These are phyloP conservation scores for Fusarium begoniae DNA, from an alignment of 2,329 filamentous ascomycete genomes.

Conservation along the genomic window DNA sequence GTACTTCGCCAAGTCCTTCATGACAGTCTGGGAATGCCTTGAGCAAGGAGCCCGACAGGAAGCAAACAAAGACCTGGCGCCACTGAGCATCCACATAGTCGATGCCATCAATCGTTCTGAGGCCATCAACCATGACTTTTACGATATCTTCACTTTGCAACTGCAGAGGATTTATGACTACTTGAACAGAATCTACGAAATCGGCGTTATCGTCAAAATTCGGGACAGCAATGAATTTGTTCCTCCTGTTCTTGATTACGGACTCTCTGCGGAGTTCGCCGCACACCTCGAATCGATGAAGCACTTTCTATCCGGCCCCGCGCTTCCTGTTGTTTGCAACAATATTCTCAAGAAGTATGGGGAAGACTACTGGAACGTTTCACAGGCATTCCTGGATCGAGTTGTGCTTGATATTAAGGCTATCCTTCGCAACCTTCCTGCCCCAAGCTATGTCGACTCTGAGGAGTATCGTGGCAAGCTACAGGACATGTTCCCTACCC, in stretches of 20 bases:
- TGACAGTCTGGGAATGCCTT: conserved; percentile 34
- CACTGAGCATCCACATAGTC: conserved; percentile 33
- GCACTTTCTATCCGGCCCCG: conserved; percentile 41
- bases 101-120: conserved; percentile 34
- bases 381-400: conserved; percentile 39
- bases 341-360: conserved; percentile 31
- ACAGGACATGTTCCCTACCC: conserved; percentile 32
- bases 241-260: conserved; percentile 38
- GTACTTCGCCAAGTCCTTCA: conserved; percentile 34
- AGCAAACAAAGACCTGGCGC: conserved; percentile 40
- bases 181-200: conserved; percentile 42
- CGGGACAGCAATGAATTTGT: conserved; percentile 38
- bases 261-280: conserved; percentile 16
- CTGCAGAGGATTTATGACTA: conserved; percentile 30
- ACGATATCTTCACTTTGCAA: conserved; percentile 34
- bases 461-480: conserved; percentile 38
- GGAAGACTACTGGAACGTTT: conserved; percentile 20
- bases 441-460: conserved; percentile 44
- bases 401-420: conserved; percentile 46
- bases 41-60: conserved; percentile 22
- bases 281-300: conserved; percentile 34
- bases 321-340: conserved; percentile 40
- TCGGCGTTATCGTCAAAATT: conserved; percentile 41
- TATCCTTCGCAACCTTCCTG: conserved; percentile 38
- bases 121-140: conserved; percentile 29